Base-by-base conservation (phyloP, 306 rosid genomes). In the Psophocarpus tetragonolobus region DNA sequence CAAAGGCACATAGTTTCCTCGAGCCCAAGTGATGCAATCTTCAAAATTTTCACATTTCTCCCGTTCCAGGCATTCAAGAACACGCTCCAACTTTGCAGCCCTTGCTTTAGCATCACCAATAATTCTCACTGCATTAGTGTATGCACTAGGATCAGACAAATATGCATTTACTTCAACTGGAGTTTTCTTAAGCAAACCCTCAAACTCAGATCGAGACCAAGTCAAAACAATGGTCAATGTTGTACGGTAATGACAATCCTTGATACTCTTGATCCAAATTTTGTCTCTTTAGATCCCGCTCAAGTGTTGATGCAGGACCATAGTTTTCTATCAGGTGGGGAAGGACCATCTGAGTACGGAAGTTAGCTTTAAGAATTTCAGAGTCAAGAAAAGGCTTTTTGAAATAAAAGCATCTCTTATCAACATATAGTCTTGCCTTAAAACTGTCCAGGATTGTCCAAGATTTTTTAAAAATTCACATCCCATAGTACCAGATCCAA, bases 301-400 rank as follows among this genome's bases (percentile, higher is more conserved):
- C n/a, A n/a, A 93, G 86, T 93, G 97, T 90, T 23, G 97, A 93
- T n/a, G 97, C 97, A n/a, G n/a, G n/a, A 50, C 97, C 97, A 82
- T 93, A 93, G 82, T 93, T 93, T 84, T 93, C 97, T 20, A 96
- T 91, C 38, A 93, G 83, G 86, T 86, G 97, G 74, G 97, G 92
- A 82, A 93, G 90, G 68, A 93, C 96, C 96, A 91, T 91, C 85
- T 93, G 97, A 10, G 94, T 93, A 87, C 91, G 90, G 88, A 96
- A 93, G 83, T 93, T 93, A 26, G 97, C 88, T 67, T 96, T 96
- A 77, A 93, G 96, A 62, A 96, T 93, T 51, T 96, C 97, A 0
- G 97, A 93, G 87, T 93, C 97, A 2, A 93, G 90, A 87, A 93
- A 96, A 39, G 97, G 88, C 86, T 93, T 93, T 74, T 93, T 96